Evolutionary conservation across 2,329 filamentous ascomycete species (phyloP), one percentile per base, ranked within the genome.

Genomic region (Aschersonia sp.): DNA sequence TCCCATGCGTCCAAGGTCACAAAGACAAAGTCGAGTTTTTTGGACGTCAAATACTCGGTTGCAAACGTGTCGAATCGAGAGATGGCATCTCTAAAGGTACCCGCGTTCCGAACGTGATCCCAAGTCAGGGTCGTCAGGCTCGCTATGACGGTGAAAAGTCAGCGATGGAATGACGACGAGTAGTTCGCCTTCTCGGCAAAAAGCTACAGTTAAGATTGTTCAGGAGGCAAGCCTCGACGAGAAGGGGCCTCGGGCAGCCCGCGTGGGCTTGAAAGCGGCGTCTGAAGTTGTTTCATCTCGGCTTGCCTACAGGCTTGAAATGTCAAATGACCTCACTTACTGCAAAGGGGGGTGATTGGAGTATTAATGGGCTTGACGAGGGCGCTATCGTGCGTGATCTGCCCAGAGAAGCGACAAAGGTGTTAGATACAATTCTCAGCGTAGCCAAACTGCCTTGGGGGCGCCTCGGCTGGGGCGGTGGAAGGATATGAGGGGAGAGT

Each of bases 1-100:
- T 98, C 92, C 92, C 92, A 98, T 44, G 91, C 89, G 67, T 97
- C 94, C 59, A 98, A 81, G 42, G 92, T 98, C 52, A 98, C 92
- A 65, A 98, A 98, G 54, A 94, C 89, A 64, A 98, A 98, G 60
- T 96, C 91, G 62, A 92, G 79, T 64, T 94, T 92, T 67, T 94
- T 89, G 55, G 82, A 83, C 47, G 87, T 80, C 57, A 98, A 73
- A 64, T 96, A 87, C 69, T 98, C 91, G 58, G 84, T 84, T 61
- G 89, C 89, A 66, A 96, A 98, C 53, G 83, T 76, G 68, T 95
- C 89, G 70, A 98, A 96, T 58, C 88, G 86, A 68, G 85, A 87
- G 71, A 98, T 85, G 56, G 92, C 92, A 70, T 97, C 92, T 59
- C 91, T 84, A 79, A 97, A 98, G 56, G 89, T 91, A 56, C 92